Conservation (phyloP, 306 rosid species). For the Quercus ilex region DNA sequence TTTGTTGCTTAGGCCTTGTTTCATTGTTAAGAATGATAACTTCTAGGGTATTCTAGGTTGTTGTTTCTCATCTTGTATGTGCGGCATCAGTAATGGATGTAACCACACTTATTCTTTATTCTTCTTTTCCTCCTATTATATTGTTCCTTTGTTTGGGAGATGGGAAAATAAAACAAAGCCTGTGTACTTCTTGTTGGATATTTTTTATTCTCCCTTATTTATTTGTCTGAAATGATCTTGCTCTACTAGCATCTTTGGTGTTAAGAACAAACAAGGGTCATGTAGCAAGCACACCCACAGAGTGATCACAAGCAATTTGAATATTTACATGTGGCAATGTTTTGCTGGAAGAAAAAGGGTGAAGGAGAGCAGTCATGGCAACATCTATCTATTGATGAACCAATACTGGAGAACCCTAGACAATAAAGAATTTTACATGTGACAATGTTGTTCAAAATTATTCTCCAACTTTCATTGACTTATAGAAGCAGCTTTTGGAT, state of each 20-base stretch:
- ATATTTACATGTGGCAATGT: neutral
- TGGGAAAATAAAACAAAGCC: too few species aligned
- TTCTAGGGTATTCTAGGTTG: neutral
- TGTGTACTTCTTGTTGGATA: too few species aligned
- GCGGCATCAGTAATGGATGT: neutral
- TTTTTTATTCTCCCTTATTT: too few species aligned
- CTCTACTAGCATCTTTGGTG: too few species aligned
- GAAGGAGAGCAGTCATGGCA: too few species aligned
- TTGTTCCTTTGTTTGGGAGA: too few species aligned
- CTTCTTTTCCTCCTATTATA: neutral
- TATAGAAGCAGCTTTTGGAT: neutral
- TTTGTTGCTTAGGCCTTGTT: neutral
- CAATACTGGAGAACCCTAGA: too few species aligned
- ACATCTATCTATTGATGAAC: too few species aligned
- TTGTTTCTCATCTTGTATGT: neutral
- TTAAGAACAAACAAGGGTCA: neutral
- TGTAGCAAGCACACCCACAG: neutral
- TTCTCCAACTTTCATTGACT: neutral
- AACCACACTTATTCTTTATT: neutral
- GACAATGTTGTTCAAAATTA: neutral
- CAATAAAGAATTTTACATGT: neutral
- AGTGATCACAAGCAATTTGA: neutral
- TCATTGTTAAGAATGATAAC: neutral
- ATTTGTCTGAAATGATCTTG: too few species aligned
- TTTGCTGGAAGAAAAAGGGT: neutral